Base-by-base conservation (phyloP, 441 rosid genomes). In the Erodium moschatum region DNA sequence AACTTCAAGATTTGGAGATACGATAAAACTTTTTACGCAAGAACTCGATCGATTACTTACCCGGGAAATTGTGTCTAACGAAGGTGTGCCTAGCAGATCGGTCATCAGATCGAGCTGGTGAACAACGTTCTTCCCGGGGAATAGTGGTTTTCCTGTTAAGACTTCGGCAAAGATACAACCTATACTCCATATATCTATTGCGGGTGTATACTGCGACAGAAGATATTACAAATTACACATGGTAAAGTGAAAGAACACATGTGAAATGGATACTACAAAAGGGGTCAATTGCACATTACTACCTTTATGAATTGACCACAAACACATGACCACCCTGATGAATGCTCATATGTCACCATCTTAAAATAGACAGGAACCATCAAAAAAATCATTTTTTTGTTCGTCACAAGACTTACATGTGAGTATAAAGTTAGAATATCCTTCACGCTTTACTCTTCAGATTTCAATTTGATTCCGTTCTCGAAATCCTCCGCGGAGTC, bases 151-250 rank as follows among this genome's bases (percentile, higher is more conserved):
- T 70, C 97, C 96, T 6, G 84, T 86, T 69, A 91, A 78, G 27
- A 93, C 91, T 73, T 93, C 98, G 15, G 96, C 98, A 79, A 93
- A 93, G 74, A 93, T 93, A 84, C 97, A 91, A 65, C 98, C 97
- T 72, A 93, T 93, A 76, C 98, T 86, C 98, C 98, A 93, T 65
- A 93, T 86, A 71, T 93, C 98, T 70, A 93, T 89, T 64, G 98
- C 97, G n/a, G 98, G 93, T 20, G 98, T 93, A 76, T 91, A 93
- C 98, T 93, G 88, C 77, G 81, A 48, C 70, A 72, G 74, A 19
- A 33, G 9, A 38, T 38, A 24, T 24, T 24, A 24, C 27, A 24
- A 24, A 24, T 24, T 24, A 24, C 27, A 24, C 27, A 24, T 2
- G 27, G 2, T 24, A 24, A 24, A 24, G 27, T 24, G 27, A 24